Evolutionary conservation across 768 basidiomycete species (phyloP).

Genomic region (Mycena epipterygia): DNA sequence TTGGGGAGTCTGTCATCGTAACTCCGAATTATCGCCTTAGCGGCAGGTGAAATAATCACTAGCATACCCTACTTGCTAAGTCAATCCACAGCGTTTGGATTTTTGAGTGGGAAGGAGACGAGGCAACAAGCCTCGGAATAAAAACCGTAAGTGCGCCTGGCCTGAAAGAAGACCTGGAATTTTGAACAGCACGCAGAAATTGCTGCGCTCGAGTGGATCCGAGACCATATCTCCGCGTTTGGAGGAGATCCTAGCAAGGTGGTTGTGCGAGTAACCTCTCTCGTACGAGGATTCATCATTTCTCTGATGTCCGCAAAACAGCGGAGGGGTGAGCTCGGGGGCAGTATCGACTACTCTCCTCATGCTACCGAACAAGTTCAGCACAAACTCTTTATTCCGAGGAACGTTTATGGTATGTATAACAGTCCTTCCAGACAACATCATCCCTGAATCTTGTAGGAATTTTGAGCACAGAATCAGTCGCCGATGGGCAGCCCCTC

Average conservation of each 20-base stretch:
- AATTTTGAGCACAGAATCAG: background rate
- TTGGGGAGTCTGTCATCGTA: background rate
- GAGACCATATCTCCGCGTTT: conserved; percentile 50
- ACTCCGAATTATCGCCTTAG: background rate
- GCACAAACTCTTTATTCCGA: background rate
- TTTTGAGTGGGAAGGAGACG: background rate
- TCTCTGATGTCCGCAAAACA: background rate
- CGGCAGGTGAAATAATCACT: background rate
- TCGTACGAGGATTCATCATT: background rate
- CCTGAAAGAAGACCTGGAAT: background rate
- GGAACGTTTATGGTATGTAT: conserved; percentile 13
- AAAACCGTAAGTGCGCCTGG: background rate
- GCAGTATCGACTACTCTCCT: background rate
- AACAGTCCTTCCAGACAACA: background rate
- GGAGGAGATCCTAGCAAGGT: conserved; percentile 48
- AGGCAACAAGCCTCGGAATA: background rate
- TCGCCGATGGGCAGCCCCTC: background rate
- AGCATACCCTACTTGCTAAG: background rate
- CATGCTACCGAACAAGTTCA: background rate
- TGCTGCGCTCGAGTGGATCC: conserved; percentile 53
- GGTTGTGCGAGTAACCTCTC: background rate
- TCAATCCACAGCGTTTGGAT: background rate
- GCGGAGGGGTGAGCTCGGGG: conserved; percentile 9
- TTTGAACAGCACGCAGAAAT: background rate
- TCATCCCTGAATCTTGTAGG: background rate